Base-by-base conservation (phyloP, 148 eudicot species). In the Fagopyrum esculentum region DNA sequence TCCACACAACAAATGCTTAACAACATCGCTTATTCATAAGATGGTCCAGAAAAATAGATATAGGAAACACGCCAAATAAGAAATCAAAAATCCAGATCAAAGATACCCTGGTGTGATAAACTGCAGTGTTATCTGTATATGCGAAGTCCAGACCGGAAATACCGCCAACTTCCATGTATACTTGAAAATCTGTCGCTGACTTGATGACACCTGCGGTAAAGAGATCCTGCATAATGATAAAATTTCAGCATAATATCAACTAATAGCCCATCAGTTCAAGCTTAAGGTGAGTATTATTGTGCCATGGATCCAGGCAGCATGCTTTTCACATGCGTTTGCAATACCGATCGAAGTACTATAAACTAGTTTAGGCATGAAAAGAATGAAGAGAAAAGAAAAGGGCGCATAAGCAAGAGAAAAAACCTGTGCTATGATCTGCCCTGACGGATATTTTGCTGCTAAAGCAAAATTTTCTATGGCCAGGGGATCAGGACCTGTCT, bases 141-240 rank as follows among this genome's bases (percentile, higher is more conserved):
- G 98, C 99, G 79, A 95, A 92, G 89, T 95, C 99, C 66, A 95
- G 89, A 26, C 98, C 98, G 44, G 99, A 95, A 81, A 95, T 97
- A 84, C 99, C 97, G 50, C 86, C 97, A 80, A 83, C 82, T 75
- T 95, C 99, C 83, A 85, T 82, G 87, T 95, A 95, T 66, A 95
- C 84, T 89, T 90, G 99, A 81, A 95, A 95, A 81, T 95, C 99
- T 26, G 99, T 95, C 16, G 96, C 94, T 75, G 98, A 95, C 77
- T 90, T 92, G 80, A 90, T 92, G 55, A 83, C 81, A 74, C 98
- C 99, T 45, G 94, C 90, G 80, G 87, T 71, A 82, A 90, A 95
- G 45, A 95, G 71, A 89, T 95, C 99, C 98, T 94, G 92, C 87
- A 85, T 71, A 76, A 86, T 82, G 30, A 46, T 9, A 46, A 17